A percentile compares a stretch with the other conserved stretches of the same genome.
Evolutionary conservation across 768 basidiomycete species (phyloP).

Genomic region (Psilocybe cubensis): DNA sequence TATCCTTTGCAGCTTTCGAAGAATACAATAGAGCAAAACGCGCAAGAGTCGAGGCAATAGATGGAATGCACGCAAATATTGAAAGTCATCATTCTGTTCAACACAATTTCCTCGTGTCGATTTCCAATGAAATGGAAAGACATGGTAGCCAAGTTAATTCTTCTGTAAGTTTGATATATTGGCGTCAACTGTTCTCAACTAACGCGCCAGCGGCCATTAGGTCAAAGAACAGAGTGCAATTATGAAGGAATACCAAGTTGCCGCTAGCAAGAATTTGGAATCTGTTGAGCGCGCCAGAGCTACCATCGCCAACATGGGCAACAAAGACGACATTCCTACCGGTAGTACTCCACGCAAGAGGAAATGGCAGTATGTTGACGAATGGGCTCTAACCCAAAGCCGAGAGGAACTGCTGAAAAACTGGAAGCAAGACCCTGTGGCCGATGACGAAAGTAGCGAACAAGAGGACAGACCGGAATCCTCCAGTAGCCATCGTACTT

Average conservation of each 20-base stretch:
- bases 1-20: slow-evolving; percentile 53
- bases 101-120: slow-evolving; percentile 53
- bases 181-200: background rate
- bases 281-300: slow-evolving; percentile 53
- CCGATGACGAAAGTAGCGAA: slow-evolving; percentile 24
- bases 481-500: background rate
- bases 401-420: slow-evolving; percentile 62
- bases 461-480: background rate
- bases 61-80: slow-evolving; percentile 48
- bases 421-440: slow-evolving; percentile 35
- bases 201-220: slow-evolving; percentile 12
- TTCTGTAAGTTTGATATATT: slow-evolving; percentile 46
- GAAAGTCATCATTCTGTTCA: slow-evolving; percentile 55
- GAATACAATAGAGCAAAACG: slow-evolving; percentile 66
- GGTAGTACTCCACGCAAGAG: slow-evolving; percentile 82
- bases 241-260: slow-evolving; percentile 39
- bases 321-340: slow-evolving; percentile 65
- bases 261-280: slow-evolving; percentile 46
- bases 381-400: slow-evolving; percentile 71
- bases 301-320: slow-evolving; percentile 57
- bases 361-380: slow-evolving; percentile 66
- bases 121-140: slow-evolving; percentile 49
- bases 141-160: slow-evolving; percentile 43
- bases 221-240: slow-evolving; percentile 33
- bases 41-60: slow-evolving; percentile 64